Conservation (phyloP, 257 asterid genomes). For the Oldenlandia corymbosa region DNA sequence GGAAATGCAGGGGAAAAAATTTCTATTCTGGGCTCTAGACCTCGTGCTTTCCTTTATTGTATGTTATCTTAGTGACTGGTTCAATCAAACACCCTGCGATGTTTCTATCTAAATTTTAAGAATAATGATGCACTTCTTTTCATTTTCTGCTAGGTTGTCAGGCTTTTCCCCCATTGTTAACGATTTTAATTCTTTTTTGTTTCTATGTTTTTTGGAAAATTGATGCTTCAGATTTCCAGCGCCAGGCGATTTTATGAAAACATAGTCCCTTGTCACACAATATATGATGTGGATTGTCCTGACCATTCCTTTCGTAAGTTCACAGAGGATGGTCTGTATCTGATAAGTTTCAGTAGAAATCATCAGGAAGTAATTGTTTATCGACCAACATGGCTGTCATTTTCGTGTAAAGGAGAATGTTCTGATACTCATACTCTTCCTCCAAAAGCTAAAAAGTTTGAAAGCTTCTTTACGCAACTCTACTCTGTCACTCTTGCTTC, state of each 20-base stretch:
- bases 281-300: constrained; percentile 86
- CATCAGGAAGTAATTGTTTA: constrained; percentile 85
- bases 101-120: not conserved
- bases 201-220: not conserved
- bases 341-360: constrained; percentile 88
- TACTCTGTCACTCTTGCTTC: constrained; percentile 72
- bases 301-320: constrained; percentile 90
- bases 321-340: constrained; percentile 92
- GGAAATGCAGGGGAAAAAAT: not conserved
- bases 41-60: not conserved
- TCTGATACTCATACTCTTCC: constrained; percentile 66
- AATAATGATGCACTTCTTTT: not conserved
- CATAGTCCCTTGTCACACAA: constrained; percentile 80
- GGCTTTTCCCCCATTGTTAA: not conserved
- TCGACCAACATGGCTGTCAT: constrained; percentile 91
- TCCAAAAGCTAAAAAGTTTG: constrained; percentile 73
- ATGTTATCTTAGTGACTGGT: not conserved
- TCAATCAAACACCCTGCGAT: not conserved
- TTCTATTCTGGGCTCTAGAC: not conserved
- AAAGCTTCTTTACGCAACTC: constrained; percentile 79
- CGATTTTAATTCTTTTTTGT: not conserved
- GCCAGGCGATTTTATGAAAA: constrained; percentile 88
- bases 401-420: constrained; percentile 65
- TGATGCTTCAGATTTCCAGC: constrained; percentile 34
- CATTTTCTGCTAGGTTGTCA: not conserved